phyloP scores from a whole-genome alignment of 2,329 filamentous ascomycete genomes.

The Cytospora chrysosperma region DNA sequence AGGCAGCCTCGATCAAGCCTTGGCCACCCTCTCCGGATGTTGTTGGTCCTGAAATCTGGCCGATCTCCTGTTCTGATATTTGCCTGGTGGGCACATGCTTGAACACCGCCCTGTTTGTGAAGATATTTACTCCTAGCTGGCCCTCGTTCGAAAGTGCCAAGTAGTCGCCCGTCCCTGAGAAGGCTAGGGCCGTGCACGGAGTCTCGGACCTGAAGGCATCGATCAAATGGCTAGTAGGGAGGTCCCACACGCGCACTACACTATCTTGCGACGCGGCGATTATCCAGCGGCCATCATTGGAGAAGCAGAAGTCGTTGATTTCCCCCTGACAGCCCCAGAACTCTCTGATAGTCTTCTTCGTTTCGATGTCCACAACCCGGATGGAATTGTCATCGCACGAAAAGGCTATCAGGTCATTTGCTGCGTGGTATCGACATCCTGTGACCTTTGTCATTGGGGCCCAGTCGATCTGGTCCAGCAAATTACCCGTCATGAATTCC shows the following conservation, averaged over 20 bases:
- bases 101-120: constrained; percentile 93
- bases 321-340: constrained; percentile 76
- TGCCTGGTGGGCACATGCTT: constrained; percentile 83
- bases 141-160: constrained; percentile 85
- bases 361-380: constrained; percentile 85
- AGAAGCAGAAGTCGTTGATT: constrained; percentile 85
- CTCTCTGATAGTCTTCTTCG: constrained; percentile 86
- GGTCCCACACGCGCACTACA: constrained; percentile 84
- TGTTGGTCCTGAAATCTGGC: constrained; percentile 65
- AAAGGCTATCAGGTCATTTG: constrained; percentile 83
- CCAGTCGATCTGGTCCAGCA: constrained; percentile 83
- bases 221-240: constrained; percentile 92
- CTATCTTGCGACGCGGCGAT: constrained; percentile 81
- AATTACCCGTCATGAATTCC: constrained; percentile 82
- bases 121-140: constrained; percentile 85
- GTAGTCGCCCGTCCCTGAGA: constrained; percentile 88
- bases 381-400: constrained; percentile 87
- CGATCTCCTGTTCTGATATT: constrained; percentile 74
- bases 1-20: constrained; percentile 73
- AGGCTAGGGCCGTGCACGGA: constrained; percentile 79
- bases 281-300: constrained; percentile 90
- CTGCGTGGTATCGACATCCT: constrained; percentile 74
- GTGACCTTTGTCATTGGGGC: constrained; percentile 73
- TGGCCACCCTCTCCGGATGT: constrained; percentile 80
- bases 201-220: constrained; percentile 81